These are phyloP conservation scores for Corymbia citriodora DNA, from an alignment of 441 rosid species.

Conservation along the genomic window DNA sequence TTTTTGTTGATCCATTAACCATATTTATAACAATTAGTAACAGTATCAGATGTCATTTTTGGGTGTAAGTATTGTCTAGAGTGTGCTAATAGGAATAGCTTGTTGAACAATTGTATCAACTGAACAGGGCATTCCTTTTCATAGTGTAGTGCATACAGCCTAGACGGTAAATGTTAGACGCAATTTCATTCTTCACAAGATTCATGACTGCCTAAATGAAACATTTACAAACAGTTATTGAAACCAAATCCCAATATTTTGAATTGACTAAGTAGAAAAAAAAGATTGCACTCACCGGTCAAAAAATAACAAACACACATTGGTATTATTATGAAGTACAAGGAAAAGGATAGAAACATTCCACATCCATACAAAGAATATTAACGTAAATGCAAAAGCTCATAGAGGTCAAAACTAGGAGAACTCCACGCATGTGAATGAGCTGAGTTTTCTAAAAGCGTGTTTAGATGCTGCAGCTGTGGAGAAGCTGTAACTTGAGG, in stretches of 20 bases:
- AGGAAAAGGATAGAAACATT: background rate
- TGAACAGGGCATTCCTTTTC: slow-evolving; percentile 98
- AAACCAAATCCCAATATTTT: background rate
- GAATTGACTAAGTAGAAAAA: background rate
- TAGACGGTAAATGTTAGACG: slow-evolving; percentile 74
- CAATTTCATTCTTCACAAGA: slow-evolving; percentile 74
- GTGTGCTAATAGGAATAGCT: slow-evolving; percentile 16
- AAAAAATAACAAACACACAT: background rate
- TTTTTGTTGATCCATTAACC: too few species aligned
- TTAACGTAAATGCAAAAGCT: background rate
- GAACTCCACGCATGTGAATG: background rate
- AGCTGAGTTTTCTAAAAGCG: background rate
- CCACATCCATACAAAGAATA: background rate
- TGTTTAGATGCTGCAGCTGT: too few species aligned
- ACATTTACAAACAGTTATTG: background rate
- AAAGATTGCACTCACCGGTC: background rate
- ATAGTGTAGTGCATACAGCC: slow-evolving; percentile 84
- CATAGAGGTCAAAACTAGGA: background rate
- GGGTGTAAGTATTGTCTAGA: background rate
- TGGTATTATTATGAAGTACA: background rate
- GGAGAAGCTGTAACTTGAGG: too few species aligned
- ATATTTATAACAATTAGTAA: too few species aligned
- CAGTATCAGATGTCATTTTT: background rate
- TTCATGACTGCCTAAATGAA: slow-evolving; percentile 79
- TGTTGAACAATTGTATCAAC: slow-evolving; percentile 93